Evolutionary conservation across 2,329 filamentous ascomycete species (phyloP), one percentile per base, ranked within the genome.

Genomic region (Ilyonectria robusta): DNA sequence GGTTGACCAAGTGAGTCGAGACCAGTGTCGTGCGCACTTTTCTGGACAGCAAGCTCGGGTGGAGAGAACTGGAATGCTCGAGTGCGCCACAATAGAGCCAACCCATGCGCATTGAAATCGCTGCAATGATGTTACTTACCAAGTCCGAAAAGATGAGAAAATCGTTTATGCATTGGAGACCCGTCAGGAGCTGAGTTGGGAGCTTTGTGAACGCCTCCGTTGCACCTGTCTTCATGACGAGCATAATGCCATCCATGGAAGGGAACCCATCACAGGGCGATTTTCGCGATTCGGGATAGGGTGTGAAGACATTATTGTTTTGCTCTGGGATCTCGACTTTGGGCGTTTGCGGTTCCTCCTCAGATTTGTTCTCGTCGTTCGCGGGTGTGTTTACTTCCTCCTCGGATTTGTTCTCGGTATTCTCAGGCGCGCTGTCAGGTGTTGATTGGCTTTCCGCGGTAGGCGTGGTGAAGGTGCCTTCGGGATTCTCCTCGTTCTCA

Each of bases 181-280:
- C 84, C 2, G 88, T 88, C 63, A 88, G 78, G 23, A 90, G 79
- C 65, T 89, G 88, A 2, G 85, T 86, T 8, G 88, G 87, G 4
- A 90, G 76, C 68, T 86, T 86, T 29, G 86, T 82, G 71, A 82
- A 86, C 13, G 84, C 80, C 73, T 89, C 87, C 48, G 86, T 88
- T 3, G 87, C 86, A 51, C 88, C 87, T 1, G 88, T 89, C 78
- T 90, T 90, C 80, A 90, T 85, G 62, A 89, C 82, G 31, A 89
- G 78, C 35, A 85, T 80, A 50, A 87, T 80, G 66, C 82, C 81
- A 33, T 83, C 78, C 42, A 81, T 81, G 60, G 81, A 72, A 11
- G 84, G 83, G 58, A 86, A 83, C 65, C 77, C 77, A 48, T 78
- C 76, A 71, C 85, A 87, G 2, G 71, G 57, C n/a, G 47, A 40